These are phyloP conservation scores for Magnaporthiopsis incrustans DNA, from an alignment of 2,329 filamentous ascomycete genomes.

Conservation along the genomic window DNA sequence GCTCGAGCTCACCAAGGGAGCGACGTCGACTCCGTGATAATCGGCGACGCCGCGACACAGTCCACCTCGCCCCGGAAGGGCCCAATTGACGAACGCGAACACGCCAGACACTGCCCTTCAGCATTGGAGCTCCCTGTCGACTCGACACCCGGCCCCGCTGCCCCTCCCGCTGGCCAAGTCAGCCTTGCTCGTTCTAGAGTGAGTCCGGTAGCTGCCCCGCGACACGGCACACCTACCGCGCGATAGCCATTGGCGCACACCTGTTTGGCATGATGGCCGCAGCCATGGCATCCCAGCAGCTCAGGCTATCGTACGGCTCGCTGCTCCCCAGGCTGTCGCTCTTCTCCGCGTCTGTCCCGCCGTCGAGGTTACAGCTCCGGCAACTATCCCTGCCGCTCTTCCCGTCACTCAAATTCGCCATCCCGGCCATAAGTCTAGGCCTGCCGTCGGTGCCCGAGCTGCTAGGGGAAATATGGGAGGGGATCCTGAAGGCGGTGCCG, in stretches of 20 bases:
- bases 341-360: conserved; percentile 10
- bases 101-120: not conserved
- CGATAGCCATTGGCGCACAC: not conserved
- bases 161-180: not conserved
- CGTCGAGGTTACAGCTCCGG: conserved; percentile 9
- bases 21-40: not conserved
- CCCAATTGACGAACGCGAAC: not conserved
- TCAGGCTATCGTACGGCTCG: conserved; percentile 14
- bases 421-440: conserved; percentile 40
- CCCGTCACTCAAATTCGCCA: conserved; percentile 16
- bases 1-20: not conserved
- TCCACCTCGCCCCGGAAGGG: not conserved
- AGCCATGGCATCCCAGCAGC: conserved; percentile 13
- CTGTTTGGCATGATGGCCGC: conserved; percentile 16
- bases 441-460: conserved; percentile 43
- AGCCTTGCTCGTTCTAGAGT: not conserved
- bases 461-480: conserved; percentile 86
- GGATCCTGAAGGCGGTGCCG: conserved; percentile 81
- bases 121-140: not conserved
- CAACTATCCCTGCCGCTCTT: conserved; percentile 17
- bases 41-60: not conserved
- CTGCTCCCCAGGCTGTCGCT: conserved; percentile 15
- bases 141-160: too few species aligned
- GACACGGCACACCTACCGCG: not conserved
- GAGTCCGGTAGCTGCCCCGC: not conserved